Base-by-base conservation (phyloP, 2,329 filamentous ascomycete genomes). In the Macrophomina tecta region DNA sequence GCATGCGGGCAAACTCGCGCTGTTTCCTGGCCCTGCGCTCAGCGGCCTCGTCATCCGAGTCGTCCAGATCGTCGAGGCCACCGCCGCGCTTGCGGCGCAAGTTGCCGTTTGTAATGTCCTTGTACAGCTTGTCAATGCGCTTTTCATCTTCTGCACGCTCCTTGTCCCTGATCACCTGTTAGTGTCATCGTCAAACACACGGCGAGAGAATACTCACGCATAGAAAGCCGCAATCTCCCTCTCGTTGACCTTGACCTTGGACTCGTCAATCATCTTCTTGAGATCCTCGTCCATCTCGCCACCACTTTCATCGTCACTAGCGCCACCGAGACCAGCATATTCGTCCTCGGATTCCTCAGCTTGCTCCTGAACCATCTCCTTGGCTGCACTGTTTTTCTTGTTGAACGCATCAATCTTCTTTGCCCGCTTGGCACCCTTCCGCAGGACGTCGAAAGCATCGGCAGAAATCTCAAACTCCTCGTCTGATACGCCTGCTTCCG, bases 281-380 rank as follows among this genome's bases (percentile, higher is more conserved):
- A 95, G 87, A 7, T 91, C 87, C 36, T 89, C 89, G 67, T 91
- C 88, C 42, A 90, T 91, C 68, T 93, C 91, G 65, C 90, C 90
- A 51, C 86, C 90, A 52, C 89, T 90, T 70, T 94, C 92, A 71
- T 98, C 94, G 68, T 94, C 94, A 78, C 94, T 94, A 11, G 84
- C 90, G 69, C 95, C 95, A 71, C 95, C 95, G 9, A 99, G 84
- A 4, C 95, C 95, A 46, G 94, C 94, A 77, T 98, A 99, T 78
- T 99, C 95, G 76, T 99, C 95, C 76, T 99, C 96, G 0, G 95
- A 99, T 80, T 99, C 95, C 73, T 97, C 92, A 68, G 95, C 94
- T 76, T 97, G 93, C 71, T 97, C 95, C 70, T 98, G 88, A 45
- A 99, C 85, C 86, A 97, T 73, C 30, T 90, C 89, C 73, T 89